Percentiles rank a stretch among this genome's conserved stretches.
These are phyloP conservation scores for Tulasnella sp. DNA, from an alignment of 768 basidiomycete species.

Conservation along the genomic window DNA sequence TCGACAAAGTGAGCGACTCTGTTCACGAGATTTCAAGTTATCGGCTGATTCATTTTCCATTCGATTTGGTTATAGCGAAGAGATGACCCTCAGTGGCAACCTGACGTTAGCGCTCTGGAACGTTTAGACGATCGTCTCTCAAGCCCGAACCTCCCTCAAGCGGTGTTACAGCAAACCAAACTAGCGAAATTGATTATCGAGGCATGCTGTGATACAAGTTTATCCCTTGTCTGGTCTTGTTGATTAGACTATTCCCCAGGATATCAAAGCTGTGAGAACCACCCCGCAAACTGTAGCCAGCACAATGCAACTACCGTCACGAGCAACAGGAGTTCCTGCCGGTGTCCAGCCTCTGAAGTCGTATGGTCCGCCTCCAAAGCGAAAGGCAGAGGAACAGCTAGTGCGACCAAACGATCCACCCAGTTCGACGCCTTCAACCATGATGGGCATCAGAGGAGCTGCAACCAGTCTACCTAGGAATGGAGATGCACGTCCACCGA, in stretches of 20 bases:
- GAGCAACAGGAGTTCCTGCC: background rate
- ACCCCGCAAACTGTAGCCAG: background rate
- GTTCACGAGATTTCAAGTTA: background rate
- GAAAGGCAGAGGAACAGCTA: background rate
- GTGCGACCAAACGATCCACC: background rate
- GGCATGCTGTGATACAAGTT: background rate
- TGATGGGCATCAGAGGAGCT: background rate
- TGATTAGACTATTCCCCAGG: background rate
- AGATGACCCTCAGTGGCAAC: slow-evolving; percentile 5
- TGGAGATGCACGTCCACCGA: background rate
- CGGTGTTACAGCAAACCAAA: background rate
- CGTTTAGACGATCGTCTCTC: slow-evolving; percentile 6
- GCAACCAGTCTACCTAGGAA: background rate
- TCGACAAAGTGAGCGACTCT: background rate
- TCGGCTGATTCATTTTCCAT: background rate
- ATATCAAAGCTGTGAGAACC: background rate
- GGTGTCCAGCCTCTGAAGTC: background rate
- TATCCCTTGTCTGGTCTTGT: background rate
- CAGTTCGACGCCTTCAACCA: background rate
- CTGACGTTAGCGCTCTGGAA: background rate
- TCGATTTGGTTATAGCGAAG: background rate
- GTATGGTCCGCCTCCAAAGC: background rate
- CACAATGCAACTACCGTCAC: background rate
- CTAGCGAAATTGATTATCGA: background rate
- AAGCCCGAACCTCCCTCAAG: background rate